Evolutionary conservation across 2,329 filamentous ascomycete genomes (phyloP), one percentile per base, ranked within the genome.

Genomic region (Claviceps fusiformis): DNA sequence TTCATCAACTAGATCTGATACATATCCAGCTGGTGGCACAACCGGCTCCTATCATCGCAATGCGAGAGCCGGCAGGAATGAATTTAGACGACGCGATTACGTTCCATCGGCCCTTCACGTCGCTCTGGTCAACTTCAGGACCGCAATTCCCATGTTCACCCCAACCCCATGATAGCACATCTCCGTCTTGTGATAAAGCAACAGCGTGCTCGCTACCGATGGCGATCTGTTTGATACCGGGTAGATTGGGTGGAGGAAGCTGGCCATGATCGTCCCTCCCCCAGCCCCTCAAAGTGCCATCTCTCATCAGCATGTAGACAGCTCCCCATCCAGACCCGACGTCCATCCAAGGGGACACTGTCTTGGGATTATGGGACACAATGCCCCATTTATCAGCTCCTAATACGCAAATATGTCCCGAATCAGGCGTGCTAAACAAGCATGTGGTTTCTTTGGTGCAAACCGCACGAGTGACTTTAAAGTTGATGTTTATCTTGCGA

Each of bases 141-240:
- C 93, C 93, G 67, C 93, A 98, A 67, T 98, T 98, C 1, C 93
- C 93, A 71, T 98, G 93, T 70, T 97, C 92, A 2, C 90, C 91
- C 93, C 93, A 98, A 24, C 93, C 93, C 89, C 92, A 97, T 1
- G 88, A 81, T 51, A 95, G 71, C 1, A 95, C 81, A 52, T 84
- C 79, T 1, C 81, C 81, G 24, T 78, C 74, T 10, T 71, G 71
- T 0, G 86, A 82, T 31, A 92, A 69, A 9, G 83, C 88, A 59
- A 97, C 70, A n/a, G 81, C 82, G 68, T 98, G 93, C 69, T 97
- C 93, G 65, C 92, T 96, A 0, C 93, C 93, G 49, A 87, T 80
- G 3, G 87, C 86, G n/a, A 97, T 78, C 29, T 75, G 73, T 10
- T 72, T 70, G 3, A 90, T 64, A 1, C 66, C 64, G 0, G 85